These are phyloP conservation scores for Cymbidium sinense DNA, from an alignment of 106 monocot genomes.

Conservation along the genomic window DNA sequence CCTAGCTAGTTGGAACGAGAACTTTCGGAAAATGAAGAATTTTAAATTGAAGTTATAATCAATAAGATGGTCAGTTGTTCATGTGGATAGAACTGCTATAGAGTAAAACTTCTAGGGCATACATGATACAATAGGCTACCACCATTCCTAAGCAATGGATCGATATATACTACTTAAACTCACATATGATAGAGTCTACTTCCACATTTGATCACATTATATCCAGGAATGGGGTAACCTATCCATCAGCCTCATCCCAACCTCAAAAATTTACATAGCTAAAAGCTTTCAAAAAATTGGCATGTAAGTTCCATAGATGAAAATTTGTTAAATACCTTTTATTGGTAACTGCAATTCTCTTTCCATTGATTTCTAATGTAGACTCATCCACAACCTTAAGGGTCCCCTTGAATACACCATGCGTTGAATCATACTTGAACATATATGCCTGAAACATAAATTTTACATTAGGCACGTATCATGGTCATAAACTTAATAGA, in stretches of 20 bases:
- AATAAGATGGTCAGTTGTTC: neutral
- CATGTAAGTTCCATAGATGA: neutral
- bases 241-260: neutral
- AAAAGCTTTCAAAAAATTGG: neutral
- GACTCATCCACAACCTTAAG: constrained; percentile 68
- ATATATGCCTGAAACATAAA: constrained; percentile 72
- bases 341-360: constrained; percentile 46
- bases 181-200: neutral
- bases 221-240: neutral
- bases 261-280: neutral
- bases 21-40: neutral
- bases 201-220: neutral
- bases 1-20: neutral
- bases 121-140: neutral
- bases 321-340: constrained; percentile 50
- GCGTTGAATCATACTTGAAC: constrained; percentile 98
- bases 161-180: neutral
- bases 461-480: neutral
- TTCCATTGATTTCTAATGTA: constrained; percentile 85
- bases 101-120: neutral
- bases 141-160: neutral
- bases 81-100: neutral
- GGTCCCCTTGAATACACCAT: constrained; percentile 84
- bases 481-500: neutral
- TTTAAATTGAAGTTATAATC: neutral